Evolutionary conservation across 768 basidiomycete genomes (phyloP), one percentile per base, ranked within the genome.

Genomic region (Leccinum pellstonianum): DNA sequence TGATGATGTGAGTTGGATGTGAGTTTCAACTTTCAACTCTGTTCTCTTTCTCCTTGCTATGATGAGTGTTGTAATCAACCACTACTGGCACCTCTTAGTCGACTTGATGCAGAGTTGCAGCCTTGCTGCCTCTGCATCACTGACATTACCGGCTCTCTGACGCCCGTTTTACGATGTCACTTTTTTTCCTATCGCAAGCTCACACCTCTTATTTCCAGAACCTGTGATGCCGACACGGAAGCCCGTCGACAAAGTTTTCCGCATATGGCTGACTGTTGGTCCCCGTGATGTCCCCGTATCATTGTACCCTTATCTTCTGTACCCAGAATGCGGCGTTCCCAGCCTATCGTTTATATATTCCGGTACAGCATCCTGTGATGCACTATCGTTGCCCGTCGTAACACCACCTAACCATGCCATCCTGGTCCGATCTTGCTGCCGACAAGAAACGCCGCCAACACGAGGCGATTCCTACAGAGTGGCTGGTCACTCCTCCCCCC

Each of bases 71-170:
- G 88, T 71, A 69, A 68, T 76, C 87, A 83, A 81, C 81, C 80
- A 75, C 69, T 56, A 82, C 84, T 92, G 90, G 90, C 88, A 91
- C 90, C 90, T 92, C 90, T 91, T 91, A 91, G 90, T 90, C 86
- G 87, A 92, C 82, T 71, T 85, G 84, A 73, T 77, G 66, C 79
- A 72, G 73, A 71, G 63, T 58, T 64, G 38, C 64, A 47, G 70
- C 70, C 66, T 68, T 62, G 68, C 10, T 60, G 69, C 75, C 74
- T 76, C 77, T 76, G 81, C 73, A 76, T 84, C 83, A 85, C 82
- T 91, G 90, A 90, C 90, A 91, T 92, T 72, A 85, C 86, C 85
- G 78, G 77, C 77, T 72, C 75, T 79, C 80, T 80, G 81, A 84
- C 77, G 65, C 33, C 49, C 41, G 41, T 58, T 29, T 21, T 31